Evolutionary conservation across 768 basidiomycete species (phyloP), one percentile per base, ranked within the genome.

Genomic region (Cantharellus anzutake): DNA sequence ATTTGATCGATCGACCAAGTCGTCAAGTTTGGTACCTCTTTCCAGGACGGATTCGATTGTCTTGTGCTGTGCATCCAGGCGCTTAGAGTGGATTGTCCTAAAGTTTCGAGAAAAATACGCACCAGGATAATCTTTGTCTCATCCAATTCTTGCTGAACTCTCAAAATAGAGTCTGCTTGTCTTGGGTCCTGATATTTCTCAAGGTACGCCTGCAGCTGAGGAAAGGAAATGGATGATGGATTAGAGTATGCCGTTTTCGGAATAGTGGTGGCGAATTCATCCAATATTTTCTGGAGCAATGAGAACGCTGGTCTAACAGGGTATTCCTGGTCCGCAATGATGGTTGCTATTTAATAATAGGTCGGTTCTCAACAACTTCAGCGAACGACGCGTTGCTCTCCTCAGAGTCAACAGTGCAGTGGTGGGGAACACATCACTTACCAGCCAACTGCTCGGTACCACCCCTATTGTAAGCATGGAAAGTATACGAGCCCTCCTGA

Each of bases 101-200:
- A 7, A 37, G 52, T 14, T 55, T 37, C 11, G 11, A 37, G 11
- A 55, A 14, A 7, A 11, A 4, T 40, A 57, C 86, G 61, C 66
- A 94, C 93, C 70, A 99, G 73, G 52, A 98, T 81, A 65, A 99
- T 94, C 84, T 99, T 99, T 2, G 96, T 98, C 74, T 99, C 96
- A 69, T 99, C 96, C 58, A 99, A 73, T 69, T 99, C 96, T 68
- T 91, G 86, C 71, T 99, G 96, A 7, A 99, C 96, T 64, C 84
- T 80, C 93, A 98, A 94, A 68, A 99, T 97, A 20, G 88, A 84
- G 73, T 99, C 94, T 3, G 94, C 94, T 72, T 97, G 91, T 64
- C 82, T 79, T 5, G 94, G 94, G 71, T 99, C 94, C 72, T 99
- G 94, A 69, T 96, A 98, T 72, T 91, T 94, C 69, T 80, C 74